phyloP scores from a whole-genome alignment of 148 eudicot species.

The Nepenthes gracilis region DNA sequence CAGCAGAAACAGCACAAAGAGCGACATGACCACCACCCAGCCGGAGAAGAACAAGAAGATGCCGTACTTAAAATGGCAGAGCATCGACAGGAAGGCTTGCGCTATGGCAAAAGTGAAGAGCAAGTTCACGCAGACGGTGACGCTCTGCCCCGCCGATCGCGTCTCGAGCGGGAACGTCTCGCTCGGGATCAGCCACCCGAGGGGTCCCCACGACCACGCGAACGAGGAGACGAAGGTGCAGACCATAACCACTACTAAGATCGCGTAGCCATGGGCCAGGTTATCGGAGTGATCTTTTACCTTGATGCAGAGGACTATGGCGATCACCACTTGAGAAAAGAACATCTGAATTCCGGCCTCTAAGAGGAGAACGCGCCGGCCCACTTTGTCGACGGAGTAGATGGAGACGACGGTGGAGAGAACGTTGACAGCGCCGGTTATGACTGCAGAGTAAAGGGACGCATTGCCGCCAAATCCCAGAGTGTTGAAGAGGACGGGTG shows the following conservation, averaged over 20 bases:
- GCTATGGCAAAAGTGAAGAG: conserved; percentile 69
- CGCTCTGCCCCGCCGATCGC: conserved; percentile 82
- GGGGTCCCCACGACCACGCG: conserved; percentile 97
- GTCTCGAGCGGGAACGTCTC: conserved; percentile 92
- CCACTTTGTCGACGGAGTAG: conserved; percentile 64
- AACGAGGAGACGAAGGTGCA: conserved; percentile 72
- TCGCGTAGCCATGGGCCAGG: conserved; percentile 35
- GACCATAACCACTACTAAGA: conserved; percentile 53
- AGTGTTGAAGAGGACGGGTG: conserved; percentile 75
- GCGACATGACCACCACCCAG: conserved; percentile 23
- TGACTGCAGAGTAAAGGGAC: conserved; percentile 66
- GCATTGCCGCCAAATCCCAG: conserved; percentile 68
- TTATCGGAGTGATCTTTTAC: conserved; percentile 42
- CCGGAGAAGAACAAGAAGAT: conserved; percentile 30
- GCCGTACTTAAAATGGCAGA: conserved; percentile 15
- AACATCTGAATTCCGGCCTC: conserved; percentile 90
- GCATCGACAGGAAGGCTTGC: conserved; percentile 30
- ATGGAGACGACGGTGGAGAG: conserved; percentile 70
- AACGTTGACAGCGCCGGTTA: conserved; percentile 75
- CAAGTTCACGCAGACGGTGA: conserved; percentile 74
- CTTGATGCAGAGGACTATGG: conserved; percentile 51
- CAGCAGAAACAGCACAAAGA: conserved; percentile 10
- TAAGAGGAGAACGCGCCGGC: conserved; percentile 54
- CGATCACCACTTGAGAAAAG: conserved; percentile 52
- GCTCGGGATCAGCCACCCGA: conserved; percentile 95